Percentiles rank a stretch among this genome's conserved stretches.
phyloP scores from a whole-genome alignment of 2,329 filamentous ascomycete species.

The Elsinoe necatrix region DNA sequence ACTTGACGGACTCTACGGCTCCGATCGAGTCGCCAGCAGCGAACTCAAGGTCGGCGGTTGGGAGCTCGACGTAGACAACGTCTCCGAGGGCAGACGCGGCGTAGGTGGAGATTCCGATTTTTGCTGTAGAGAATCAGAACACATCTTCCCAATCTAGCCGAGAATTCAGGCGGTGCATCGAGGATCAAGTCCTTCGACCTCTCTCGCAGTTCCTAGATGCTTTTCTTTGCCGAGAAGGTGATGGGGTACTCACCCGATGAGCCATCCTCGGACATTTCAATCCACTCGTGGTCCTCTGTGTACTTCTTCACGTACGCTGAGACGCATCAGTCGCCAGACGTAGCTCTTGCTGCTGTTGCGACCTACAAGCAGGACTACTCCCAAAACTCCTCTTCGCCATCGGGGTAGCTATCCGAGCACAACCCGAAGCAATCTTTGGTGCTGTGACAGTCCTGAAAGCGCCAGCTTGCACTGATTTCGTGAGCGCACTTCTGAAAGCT shows the following conservation, averaged over 20 bases:
- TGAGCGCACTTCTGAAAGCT: conserved; percentile 16
- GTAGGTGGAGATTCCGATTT: conserved; percentile 80
- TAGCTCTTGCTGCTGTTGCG: background rate
- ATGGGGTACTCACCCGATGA: conserved; percentile 54
- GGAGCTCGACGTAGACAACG: conserved; percentile 95
- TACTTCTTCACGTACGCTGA: conserved; percentile 68
- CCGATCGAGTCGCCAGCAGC: conserved; percentile 75
- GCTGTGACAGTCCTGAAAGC: background rate
- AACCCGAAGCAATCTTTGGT: background rate
- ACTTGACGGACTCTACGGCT: conserved; percentile 96
- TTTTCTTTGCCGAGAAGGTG: background rate
- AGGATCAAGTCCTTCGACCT: background rate
- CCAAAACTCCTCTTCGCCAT: conserved; percentile 14
- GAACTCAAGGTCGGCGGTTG: conserved; percentile 60
- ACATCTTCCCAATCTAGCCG: background rate
- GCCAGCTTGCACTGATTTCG: conserved; percentile 11
- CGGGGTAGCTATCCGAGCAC: conserved; percentile 4
- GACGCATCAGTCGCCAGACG: background rate
- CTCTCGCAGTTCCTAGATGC: background rate
- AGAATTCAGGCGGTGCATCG: too few relatives aligned
- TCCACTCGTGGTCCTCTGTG: conserved; percentile 97
- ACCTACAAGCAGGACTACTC: conserved; percentile 13
- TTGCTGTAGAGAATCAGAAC: conserved; percentile 37
- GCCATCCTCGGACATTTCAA: conserved; percentile 75
- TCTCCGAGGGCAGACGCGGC: conserved; percentile 88